A percentile compares a stretch with the other conserved stretches of the same genome.
phyloP scores from a whole-genome alignment of 495 filamentous ascomycete genomes.

The Extremus antarcticus region DNA sequence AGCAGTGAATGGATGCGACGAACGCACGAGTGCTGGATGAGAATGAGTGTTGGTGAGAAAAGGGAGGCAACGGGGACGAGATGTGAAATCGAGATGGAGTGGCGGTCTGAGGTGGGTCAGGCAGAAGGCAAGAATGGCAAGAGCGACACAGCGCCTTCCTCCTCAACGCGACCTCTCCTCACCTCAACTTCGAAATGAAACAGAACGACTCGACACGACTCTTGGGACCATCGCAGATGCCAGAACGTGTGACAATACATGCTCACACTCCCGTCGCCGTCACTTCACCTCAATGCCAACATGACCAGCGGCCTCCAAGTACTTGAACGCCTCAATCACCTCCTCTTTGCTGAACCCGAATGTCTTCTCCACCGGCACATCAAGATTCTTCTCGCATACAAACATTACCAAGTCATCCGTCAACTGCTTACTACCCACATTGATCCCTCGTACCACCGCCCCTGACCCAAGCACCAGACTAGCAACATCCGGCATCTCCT shows the following conservation, averaged over 20 bases:
- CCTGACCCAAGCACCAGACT: background rate
- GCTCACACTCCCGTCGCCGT: background rate
- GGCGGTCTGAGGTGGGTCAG: no score
- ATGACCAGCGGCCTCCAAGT: slow-evolving; percentile 4
- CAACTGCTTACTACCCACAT: slow-evolving; percentile 4
- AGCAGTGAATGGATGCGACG: no score
- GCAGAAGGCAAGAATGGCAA: no score
- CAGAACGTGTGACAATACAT: background rate
- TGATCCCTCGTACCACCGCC: slow-evolving; percentile 1
- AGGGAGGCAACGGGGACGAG: no score
- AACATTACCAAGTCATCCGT: slow-evolving; percentile 1
- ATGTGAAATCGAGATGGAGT: no score
- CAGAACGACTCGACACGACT: background rate
- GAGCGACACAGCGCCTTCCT: no score
- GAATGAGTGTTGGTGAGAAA: no score
- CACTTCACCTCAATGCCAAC: slow-evolving; percentile 1
- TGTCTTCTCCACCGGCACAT: slow-evolving; percentile 2
- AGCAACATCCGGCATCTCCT: slow-evolving; percentile 10
- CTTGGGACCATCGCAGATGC: background rate
- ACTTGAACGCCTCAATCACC: slow-evolving; percentile 2
- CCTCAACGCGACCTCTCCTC: background rate
- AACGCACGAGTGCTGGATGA: no score
- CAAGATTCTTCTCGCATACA: background rate
- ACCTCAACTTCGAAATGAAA: background rate
- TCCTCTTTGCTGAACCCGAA: background rate